phyloP scores from a whole-genome alignment of 192 early-diverging fungal species.

The Chytriomyces confervae region DNA sequence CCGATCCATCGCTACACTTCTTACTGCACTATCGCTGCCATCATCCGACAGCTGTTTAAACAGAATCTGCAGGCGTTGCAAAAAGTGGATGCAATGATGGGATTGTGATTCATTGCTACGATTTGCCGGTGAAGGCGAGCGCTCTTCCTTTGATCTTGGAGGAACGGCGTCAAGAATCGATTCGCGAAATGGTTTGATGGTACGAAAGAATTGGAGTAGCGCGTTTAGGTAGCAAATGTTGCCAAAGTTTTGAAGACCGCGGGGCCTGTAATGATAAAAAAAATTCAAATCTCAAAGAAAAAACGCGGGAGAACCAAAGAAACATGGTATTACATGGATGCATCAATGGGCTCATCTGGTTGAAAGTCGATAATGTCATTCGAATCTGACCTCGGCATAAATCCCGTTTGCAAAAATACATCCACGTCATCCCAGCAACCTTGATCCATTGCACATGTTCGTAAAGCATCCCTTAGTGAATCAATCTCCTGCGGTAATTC shows the following conservation, averaged over 20 bases:
- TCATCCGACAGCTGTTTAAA: conserved; percentile 1
- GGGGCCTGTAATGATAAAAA: conserved; percentile 2
- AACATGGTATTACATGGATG: neutral
- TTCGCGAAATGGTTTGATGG: conserved; percentile 30
- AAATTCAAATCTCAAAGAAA: neutral
- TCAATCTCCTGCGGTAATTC: conserved; percentile 11
- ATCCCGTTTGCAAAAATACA: conserved; percentile 28
- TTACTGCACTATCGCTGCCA: neutral
- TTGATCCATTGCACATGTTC: conserved; percentile 8
- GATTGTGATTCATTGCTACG: neutral
- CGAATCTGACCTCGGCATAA: neutral
- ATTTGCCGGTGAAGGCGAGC: neutral
- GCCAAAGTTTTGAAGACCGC: conserved; percentile 34
- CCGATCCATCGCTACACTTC: conserved; percentile 18
- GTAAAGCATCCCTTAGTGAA: conserved; percentile 7
- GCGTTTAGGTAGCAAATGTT: conserved; percentile 38
- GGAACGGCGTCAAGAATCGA: neutral
- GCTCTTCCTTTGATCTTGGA: no score
- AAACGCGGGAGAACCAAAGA: neutral
- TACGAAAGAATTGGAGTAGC: conserved; percentile 30
- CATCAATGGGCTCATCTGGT: neutral
- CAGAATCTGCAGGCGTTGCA: conserved; percentile 4
- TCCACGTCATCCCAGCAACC: conserved; percentile 24
- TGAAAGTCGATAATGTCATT: neutral
- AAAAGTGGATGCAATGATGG: conserved; percentile 2